These are phyloP conservation scores for Carex littledalei DNA, from an alignment of 176 grass and related monocot species.

Conservation along the genomic window DNA sequence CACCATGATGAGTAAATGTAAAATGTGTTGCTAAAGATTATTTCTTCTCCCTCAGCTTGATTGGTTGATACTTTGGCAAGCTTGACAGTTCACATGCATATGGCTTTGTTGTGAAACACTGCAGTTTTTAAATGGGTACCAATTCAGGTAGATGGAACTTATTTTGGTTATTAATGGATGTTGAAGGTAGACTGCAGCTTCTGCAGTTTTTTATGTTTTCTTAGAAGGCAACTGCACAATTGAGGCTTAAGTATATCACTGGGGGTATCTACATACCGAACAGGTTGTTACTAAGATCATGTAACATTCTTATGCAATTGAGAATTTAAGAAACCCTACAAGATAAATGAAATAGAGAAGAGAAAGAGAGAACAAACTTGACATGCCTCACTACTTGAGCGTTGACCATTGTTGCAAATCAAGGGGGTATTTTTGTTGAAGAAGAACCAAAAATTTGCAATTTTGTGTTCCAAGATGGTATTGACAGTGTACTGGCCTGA, in stretches of 20 bases:
- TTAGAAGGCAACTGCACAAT: background rate
- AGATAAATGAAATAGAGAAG: no score
- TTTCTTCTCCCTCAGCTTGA: no score
- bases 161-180: background rate
- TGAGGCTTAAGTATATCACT: background rate
- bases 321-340: no score
- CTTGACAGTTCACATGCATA: constrained; percentile 42
- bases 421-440: no score
- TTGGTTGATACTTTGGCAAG: constrained; percentile 39
- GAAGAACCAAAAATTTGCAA: no score
- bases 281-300: background rate
- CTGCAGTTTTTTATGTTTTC: background rate
- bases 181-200: background rate
- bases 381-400: no score
- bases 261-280: background rate
- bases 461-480: no score
- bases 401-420: no score
- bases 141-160: background rate
- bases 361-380: no score
- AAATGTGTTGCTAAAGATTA: background rate
- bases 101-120: constrained; percentile 41
- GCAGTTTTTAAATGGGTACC: background rate
- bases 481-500: no score
- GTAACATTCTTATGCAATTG: no score
- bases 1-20: background rate